Evolutionary conservation across 345 rosid genomes (phyloP).

Genomic region (Salix viminalis): DNA sequence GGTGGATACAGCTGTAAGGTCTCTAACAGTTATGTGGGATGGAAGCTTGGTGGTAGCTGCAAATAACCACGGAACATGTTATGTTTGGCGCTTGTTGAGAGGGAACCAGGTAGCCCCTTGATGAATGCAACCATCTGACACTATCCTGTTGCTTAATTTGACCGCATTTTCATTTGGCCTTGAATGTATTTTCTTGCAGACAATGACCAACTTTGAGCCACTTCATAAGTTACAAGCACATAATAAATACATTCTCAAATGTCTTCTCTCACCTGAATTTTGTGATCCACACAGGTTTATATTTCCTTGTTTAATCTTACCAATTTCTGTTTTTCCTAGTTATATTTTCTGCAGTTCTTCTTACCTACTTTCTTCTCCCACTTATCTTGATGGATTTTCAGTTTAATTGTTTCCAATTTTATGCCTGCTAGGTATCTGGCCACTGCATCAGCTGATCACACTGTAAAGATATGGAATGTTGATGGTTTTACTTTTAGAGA

Average conservation of each 20-base stretch:
- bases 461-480: conserved; percentile 95
- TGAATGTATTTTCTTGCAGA: conserved; percentile 37
- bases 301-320: background rate
- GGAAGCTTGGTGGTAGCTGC: conserved; percentile 98
- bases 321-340: background rate
- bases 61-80: conserved; percentile 86
- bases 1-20: conserved; percentile 87
- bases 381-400: background rate
- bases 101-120: conserved; percentile 59
- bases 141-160: background rate
- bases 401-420: conserved; percentile 3
- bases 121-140: conserved; percentile 1
- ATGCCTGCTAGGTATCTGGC: conserved; percentile 68
- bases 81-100: conserved; percentile 80
- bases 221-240: conserved; percentile 96
- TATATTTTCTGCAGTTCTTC: background rate
- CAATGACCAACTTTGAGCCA: conserved; percentile 92
- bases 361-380: background rate
- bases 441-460: conserved; percentile 89
- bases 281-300: conserved; percentile 74
- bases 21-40: conserved; percentile 92
- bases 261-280: conserved; percentile 84
- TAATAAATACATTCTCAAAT: conserved; percentile 76
- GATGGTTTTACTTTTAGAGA: conserved; percentile 90
- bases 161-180: background rate